Percentiles rank a stretch among this genome's conserved stretches.
Conservation (phyloP, 768 basidiomycete genomes). For the Tricholomella constricta region DNA sequence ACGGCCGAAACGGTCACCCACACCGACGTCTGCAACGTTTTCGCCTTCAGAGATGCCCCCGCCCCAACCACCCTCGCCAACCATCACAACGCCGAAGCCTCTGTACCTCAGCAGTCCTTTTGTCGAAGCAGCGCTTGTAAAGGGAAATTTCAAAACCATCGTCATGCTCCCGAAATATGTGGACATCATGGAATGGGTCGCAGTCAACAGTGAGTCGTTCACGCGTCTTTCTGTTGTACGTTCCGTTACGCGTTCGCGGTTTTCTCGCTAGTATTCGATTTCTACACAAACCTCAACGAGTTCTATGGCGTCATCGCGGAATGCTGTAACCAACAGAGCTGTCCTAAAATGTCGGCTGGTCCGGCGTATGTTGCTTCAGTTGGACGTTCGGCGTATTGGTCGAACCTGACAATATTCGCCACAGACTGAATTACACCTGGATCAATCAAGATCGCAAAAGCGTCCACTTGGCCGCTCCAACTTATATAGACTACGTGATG, state of each 20-base stretch:
- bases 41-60: conserved; percentile 47
- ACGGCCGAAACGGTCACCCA: conserved; percentile 74
- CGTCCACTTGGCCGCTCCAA: conserved; percentile 90
- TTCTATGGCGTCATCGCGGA: conserved; percentile 96
- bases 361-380: conserved; percentile 59
- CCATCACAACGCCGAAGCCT: conserved; percentile 49
- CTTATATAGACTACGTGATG: conserved; percentile 99
- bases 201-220: conserved; percentile 61
- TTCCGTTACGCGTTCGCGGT: conserved; percentile 1
- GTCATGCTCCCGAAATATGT: conserved; percentile 94
- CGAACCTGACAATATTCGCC: conserved; percentile 1
- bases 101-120: conserved; percentile 95
- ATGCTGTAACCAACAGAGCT: conserved; percentile 88
- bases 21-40: conserved; percentile 69
- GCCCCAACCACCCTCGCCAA: conserved; percentile 40
- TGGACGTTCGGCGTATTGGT: neutral
- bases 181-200: conserved; percentile 98
- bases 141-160: conserved; percentile 97
- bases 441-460: conserved; percentile 93
- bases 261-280: conserved; percentile 84
- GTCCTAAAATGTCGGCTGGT: conserved; percentile 93
- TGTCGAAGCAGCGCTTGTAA: conserved; percentile 95
- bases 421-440: conserved; percentile 95
- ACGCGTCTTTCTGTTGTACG: neutral
- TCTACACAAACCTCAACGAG: conserved; percentile 95